Conservation (phyloP, 345 rosid species). For the Citrus trifoliata region DNA sequence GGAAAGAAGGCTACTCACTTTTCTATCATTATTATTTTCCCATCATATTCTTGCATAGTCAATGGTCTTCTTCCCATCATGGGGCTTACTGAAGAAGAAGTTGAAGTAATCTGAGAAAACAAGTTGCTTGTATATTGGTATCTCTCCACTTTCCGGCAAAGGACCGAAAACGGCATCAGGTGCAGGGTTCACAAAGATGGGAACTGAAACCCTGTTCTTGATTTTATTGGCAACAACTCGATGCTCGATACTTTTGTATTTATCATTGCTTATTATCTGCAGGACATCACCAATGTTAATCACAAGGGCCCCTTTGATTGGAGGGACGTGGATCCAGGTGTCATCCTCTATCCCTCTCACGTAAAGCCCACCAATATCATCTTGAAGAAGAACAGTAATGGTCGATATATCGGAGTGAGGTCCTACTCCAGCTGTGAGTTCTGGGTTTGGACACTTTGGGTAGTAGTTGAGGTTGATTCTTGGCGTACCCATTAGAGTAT, state of each 20-base stretch:
- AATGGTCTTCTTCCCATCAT: slow-evolving; percentile 26
- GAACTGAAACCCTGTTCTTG: slow-evolving; percentile 28
- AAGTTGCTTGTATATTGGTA: slow-evolving; percentile 16
- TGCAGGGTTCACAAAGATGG: slow-evolving; percentile 24
- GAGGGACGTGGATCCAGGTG: slow-evolving; percentile 32
- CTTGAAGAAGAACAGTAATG: slow-evolving; percentile 28
- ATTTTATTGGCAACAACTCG: slow-evolving; percentile 18
- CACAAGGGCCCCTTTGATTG: slow-evolving; percentile 26
- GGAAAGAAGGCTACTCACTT: no score
- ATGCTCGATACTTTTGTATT: slow-evolving; percentile 31
- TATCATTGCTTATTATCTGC: slow-evolving; percentile 36
- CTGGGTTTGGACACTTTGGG: slow-evolving; percentile 27
- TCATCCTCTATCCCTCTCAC: slow-evolving; percentile 9
- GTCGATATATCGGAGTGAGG: slow-evolving; percentile 30
- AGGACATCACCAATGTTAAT: slow-evolving; percentile 25
- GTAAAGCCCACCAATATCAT: slow-evolving; percentile 26
- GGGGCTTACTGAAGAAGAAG: slow-evolving; percentile 22
- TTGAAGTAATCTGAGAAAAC: slow-evolving; percentile 23
- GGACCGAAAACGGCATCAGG: slow-evolving; percentile 19
- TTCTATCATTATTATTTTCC: no score
- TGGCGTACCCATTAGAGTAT: slow-evolving; percentile 7
- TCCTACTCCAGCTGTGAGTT: slow-evolving; percentile 17
- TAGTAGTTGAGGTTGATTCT: slow-evolving; percentile 19
- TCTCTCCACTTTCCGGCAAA: slow-evolving; percentile 16
- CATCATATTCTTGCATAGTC: slow-evolving; percentile 22